Evolutionary conservation across 306 rosid genomes (phyloP).

Genomic region (Begonia masoniana): DNA sequence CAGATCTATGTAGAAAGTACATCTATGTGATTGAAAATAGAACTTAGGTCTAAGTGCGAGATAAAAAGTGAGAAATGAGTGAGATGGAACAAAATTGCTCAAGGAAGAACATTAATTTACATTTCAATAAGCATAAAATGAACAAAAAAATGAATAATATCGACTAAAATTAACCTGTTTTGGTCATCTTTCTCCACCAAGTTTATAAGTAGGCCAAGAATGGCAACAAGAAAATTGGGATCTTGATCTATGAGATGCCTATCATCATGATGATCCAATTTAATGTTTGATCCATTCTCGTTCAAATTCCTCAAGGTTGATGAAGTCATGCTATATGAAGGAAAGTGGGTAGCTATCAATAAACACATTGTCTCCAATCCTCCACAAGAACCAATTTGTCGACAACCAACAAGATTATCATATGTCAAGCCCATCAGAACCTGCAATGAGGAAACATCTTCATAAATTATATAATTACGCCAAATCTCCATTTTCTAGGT

Average conservation of each 20-base stretch:
- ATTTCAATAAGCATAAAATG: too few relatives aligned
- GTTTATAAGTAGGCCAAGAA: constrained; percentile 92
- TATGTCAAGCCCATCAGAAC: constrained; percentile 95
- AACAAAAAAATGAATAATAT: too few relatives aligned
- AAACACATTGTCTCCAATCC: constrained; percentile 84
- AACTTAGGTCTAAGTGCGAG: too few relatives aligned
- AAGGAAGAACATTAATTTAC: too few relatives aligned
- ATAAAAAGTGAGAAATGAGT: too few relatives aligned
- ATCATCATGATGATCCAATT: constrained; percentile 29
- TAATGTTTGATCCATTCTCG: constrained; percentile 22
- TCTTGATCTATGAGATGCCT: constrained; percentile 69
- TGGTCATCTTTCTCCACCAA: constrained; percentile 83
- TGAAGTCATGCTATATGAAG: constrained; percentile 52
- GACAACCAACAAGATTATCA: constrained; percentile 89
- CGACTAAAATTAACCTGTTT: constrained; percentile 43
- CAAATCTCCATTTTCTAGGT: too few relatives aligned
- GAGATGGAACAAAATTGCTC: too few relatives aligned
- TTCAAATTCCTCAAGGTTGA: constrained; percentile 28
- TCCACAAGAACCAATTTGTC: constrained; percentile 72
- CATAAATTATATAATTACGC: background rate
- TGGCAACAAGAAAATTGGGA: constrained; percentile 92
- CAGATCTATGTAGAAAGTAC: too few relatives aligned
- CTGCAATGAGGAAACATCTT: constrained; percentile 29
- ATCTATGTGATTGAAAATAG: too few relatives aligned
- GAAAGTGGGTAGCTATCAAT: constrained; percentile 84